Conservation (phyloP, 208 protist species). For the Wallacemonas collosoma region DNA sequence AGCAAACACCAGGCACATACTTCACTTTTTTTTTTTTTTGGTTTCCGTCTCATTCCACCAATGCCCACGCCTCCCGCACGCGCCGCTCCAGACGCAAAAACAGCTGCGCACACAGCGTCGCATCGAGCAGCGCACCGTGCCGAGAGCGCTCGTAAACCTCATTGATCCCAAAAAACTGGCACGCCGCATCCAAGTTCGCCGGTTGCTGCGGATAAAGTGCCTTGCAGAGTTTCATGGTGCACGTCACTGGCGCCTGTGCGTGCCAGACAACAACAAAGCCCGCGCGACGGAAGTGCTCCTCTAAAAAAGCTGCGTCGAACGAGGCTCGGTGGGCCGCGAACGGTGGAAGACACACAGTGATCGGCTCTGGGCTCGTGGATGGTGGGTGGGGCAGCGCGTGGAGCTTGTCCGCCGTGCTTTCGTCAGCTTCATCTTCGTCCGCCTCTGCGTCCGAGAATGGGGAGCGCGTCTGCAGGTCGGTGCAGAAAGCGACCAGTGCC, state of each 20-base stretch:
- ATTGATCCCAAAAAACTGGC: slow-evolving; percentile 43
- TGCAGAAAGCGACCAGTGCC: slow-evolving; percentile 37
- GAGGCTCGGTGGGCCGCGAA: slow-evolving; percentile 70
- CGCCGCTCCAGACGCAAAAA: slow-evolving; percentile 38
- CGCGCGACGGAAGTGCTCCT: slow-evolving; percentile 21
- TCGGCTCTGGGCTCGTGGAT: neutral
- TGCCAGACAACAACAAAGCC: slow-evolving; percentile 61
- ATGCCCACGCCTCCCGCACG: neutral
- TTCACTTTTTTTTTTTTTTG: neutral
- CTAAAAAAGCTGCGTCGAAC: slow-evolving; percentile 64
- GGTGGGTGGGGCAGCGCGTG: neutral
- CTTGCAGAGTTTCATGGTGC: slow-evolving; percentile 45
- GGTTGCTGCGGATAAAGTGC: slow-evolving; percentile 50
- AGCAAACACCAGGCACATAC: neutral
- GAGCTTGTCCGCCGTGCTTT: neutral
- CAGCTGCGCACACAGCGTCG: slow-evolving; percentile 48
- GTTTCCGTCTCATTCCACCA: neutral
- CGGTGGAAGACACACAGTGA: slow-evolving; percentile 41
- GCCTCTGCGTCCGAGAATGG: neutral
- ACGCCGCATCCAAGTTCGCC: slow-evolving; percentile 38
- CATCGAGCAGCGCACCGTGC: slow-evolving; percentile 61
- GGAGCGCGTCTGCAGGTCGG: neutral
- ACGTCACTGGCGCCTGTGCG: slow-evolving; percentile 45
- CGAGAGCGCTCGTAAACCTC: slow-evolving; percentile 25
- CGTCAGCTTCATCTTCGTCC: neutral